Evolutionary conservation across 768 basidiomycete genomes (phyloP), one percentile per base, ranked within the genome.

Genomic region (Auricularia sp.): DNA sequence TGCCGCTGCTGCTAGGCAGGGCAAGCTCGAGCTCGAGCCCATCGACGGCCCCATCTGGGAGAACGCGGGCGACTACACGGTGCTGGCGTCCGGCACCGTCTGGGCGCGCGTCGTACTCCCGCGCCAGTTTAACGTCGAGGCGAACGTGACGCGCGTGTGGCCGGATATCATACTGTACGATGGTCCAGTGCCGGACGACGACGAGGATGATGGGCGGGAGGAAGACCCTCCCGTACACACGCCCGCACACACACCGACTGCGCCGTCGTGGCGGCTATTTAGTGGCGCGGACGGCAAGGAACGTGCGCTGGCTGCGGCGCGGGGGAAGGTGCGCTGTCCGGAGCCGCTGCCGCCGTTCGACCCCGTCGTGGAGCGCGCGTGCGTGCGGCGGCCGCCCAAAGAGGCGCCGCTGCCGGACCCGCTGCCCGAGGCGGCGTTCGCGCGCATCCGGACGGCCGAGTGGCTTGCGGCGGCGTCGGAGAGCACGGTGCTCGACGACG

Each of bases 111-210:
- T 89, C 42, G 85, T 88, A 10, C 78, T 93, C 1, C 91, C 91
- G 1, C 75, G 73, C 53, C 89, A 88, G 54, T 83, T 93, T 73
- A 73, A 88, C 63, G 75, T 91, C 34, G 78, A 76, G n/a, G 72
- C 91, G 61, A 77, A 85, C 53, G 85, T 91, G 21, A 80, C 76
- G 6, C 80, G 77, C 53, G 82, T 91, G 34, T 78, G 88, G 64
- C 90, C 91, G 0, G 91, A 93, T 71, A 85, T 88, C 34, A 73
- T 92, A 5, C 80, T 93, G 3, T 92, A 84, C 65, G 91, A 93
- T 67, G 91, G 91, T 2, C 83, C 84, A 23, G 80, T 83, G 0
- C 82, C 84, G 5, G 74, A 77, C 0, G 44, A 54, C 3, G 67
- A 70, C 23, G 67, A 65, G 8, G 42, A 65, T 42, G 36, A 35